phyloP scores from a whole-genome alignment of 257 asterid species.

The Paraleonurus japonicus region DNA sequence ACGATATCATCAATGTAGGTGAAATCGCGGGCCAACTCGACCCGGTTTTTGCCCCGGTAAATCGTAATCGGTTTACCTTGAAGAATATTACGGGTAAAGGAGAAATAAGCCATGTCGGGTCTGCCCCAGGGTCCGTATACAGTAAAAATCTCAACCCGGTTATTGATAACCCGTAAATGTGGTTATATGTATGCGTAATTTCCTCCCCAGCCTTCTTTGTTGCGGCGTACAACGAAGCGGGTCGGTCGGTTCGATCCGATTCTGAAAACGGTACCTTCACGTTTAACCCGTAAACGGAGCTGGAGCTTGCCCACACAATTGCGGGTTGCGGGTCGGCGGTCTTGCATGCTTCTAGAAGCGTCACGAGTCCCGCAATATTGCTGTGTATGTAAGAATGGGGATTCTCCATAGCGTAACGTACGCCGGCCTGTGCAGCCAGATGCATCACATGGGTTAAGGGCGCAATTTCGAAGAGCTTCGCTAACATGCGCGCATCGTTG shows the following conservation, averaged over 20 bases:
- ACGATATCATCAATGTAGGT: slow-evolving; percentile 80
- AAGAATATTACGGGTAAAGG: slow-evolving; percentile 57
- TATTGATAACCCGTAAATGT: slow-evolving; percentile 69
- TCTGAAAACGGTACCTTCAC: slow-evolving; percentile 70
- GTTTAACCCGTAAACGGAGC: slow-evolving; percentile 79
- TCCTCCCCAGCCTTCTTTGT: slow-evolving; percentile 81
- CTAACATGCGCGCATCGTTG: slow-evolving; percentile 53
- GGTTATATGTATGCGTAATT: slow-evolving; percentile 67
- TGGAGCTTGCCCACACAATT: slow-evolving; percentile 82
- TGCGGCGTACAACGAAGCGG: slow-evolving; percentile 81
- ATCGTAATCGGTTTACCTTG: slow-evolving; percentile 66
- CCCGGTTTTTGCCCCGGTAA: slow-evolving; percentile 73
- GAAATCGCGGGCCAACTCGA: slow-evolving; percentile 73
- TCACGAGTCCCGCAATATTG: slow-evolving; percentile 76
- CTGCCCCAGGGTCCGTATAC: slow-evolving; percentile 88
- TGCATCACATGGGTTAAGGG: slow-evolving; percentile 74
- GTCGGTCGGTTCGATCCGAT: slow-evolving; percentile 69
- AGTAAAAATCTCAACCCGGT: slow-evolving; percentile 77
- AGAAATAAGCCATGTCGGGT: slow-evolving; percentile 88
- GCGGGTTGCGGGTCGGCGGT: slow-evolving; percentile 59
- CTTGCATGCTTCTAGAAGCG: slow-evolving; percentile 63
- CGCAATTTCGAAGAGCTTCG: slow-evolving; percentile 54
- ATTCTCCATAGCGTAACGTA: slow-evolving; percentile 73
- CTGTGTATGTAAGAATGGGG: slow-evolving; percentile 71
- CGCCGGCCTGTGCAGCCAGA: slow-evolving; percentile 89